phyloP scores from a whole-genome alignment of 495 filamentous ascomycete species.

The Sporormia fimetaria region DNA sequence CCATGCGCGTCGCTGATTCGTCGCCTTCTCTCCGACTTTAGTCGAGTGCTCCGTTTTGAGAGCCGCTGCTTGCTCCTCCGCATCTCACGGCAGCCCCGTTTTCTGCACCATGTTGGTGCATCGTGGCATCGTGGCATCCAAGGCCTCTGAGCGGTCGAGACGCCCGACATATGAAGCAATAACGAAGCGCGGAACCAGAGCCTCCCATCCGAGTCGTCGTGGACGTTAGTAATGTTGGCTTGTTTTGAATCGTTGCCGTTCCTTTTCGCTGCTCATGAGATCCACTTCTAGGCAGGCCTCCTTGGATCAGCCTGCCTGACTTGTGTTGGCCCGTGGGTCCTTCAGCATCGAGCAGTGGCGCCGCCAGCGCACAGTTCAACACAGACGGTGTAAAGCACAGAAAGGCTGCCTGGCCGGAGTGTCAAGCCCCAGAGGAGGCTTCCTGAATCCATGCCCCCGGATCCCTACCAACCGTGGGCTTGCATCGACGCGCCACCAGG shows the following conservation, averaged over 20 bases:
- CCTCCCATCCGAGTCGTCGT: slow-evolving; percentile 12
- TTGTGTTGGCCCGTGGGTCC: slow-evolving; percentile 17
- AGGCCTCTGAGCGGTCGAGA: no score
- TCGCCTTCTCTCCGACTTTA: slow-evolving; percentile 8
- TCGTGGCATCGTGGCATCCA: no score
- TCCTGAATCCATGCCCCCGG: slow-evolving; percentile 12
- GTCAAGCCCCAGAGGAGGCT: slow-evolving; percentile 15
- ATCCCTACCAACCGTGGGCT: slow-evolving; percentile 14
- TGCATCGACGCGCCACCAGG: slow-evolving; percentile 14
- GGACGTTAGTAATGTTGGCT: slow-evolving; percentile 16
- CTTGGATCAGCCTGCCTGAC: slow-evolving; percentile 17
- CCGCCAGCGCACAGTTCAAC: slow-evolving; percentile 21
- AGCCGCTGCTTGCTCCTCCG: slow-evolving; percentile 5
- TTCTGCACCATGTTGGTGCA: slow-evolving; percentile 1
- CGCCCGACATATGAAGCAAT: slow-evolving; percentile 17
- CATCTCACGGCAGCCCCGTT: slow-evolving; percentile 8
- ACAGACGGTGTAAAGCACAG: slow-evolving; percentile 9
- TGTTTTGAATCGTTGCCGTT: slow-evolving; percentile 9
- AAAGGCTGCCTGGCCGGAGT: slow-evolving; percentile 1
- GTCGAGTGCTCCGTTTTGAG: slow-evolving; percentile 1
- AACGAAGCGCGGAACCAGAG: slow-evolving; percentile 10
- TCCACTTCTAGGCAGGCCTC: slow-evolving; percentile 5
- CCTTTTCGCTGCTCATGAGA: slow-evolving; percentile 18
- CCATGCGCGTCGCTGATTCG: slow-evolving; percentile 13
- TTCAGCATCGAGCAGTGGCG: slow-evolving; percentile 13